Evolutionary conservation across 345 rosid species (phyloP).

Genomic region (Tarenaya hassleriana): DNA sequence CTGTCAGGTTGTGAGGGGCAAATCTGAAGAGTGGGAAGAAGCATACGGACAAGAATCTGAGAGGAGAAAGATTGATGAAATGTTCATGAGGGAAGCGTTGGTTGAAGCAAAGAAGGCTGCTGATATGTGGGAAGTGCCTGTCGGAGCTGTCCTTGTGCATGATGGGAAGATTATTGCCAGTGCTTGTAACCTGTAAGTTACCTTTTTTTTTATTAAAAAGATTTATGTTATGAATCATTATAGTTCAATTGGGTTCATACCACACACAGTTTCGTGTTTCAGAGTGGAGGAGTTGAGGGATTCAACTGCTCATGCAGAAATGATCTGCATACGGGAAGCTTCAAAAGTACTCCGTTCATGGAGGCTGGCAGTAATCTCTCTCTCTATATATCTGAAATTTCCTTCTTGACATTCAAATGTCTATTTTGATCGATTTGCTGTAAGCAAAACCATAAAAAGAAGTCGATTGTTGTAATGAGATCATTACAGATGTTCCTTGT

Average conservation of each 20-base stretch:
- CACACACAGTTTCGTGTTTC: conserved; percentile 26
- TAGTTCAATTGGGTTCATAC: neutral
- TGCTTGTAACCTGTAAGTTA: conserved; percentile 88
- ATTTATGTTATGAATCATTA: neutral
- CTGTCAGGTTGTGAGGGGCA: conserved; percentile 68
- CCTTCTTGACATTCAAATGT: neutral
- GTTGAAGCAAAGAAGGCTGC: conserved; percentile 91
- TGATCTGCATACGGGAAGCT: conserved; percentile 90
- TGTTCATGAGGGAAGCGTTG: conserved; percentile 92
- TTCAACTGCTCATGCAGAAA: conserved; percentile 97
- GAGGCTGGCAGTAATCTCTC: conserved; percentile 77
- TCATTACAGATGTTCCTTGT: no score
- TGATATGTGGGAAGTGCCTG: conserved; percentile 97
- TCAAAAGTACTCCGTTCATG: conserved; percentile 65
- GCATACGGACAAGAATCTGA: conserved; percentile 64
- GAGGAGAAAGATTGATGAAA: conserved; percentile 66
- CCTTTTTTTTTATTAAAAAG: conserved; percentile 14
- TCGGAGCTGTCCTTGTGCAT: conserved; percentile 91
- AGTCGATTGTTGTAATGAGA: no score
- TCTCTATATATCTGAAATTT: no score
- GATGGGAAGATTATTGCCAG: conserved; percentile 86
- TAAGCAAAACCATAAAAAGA: no score
- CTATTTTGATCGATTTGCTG: no score
- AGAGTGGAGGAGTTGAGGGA: conserved; percentile 95
- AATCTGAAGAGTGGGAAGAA: conserved; percentile 97